Percentiles rank a stretch among this genome's conserved stretches.
These are phyloP conservation scores for Penicillium turbatum DNA, from an alignment of 495 filamentous ascomycete species.

Conservation along the genomic window DNA sequence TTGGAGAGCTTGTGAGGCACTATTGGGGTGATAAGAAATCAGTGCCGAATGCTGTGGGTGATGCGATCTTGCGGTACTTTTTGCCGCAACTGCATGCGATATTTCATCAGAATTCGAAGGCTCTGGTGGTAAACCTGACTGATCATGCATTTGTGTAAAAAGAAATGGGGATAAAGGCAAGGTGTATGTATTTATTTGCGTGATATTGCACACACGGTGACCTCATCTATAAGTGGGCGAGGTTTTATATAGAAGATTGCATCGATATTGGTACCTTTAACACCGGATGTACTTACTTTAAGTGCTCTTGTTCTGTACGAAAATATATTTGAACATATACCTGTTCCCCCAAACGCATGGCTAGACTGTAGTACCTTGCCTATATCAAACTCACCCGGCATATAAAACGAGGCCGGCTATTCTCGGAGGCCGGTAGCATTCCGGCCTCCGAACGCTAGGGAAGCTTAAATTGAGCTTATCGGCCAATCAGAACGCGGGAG, in stretches of 20 bases:
- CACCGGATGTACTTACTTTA: too few species aligned
- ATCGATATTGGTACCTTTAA: too few species aligned
- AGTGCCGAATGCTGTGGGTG: constrained; percentile 7
- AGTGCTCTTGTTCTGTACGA: too few species aligned
- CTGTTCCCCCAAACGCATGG: too few species aligned
- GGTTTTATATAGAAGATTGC: too few species aligned
- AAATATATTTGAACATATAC: too few species aligned
- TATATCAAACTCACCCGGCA: neutral
- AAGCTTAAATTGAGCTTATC: constrained; percentile 25
- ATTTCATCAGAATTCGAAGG: constrained; percentile 7
- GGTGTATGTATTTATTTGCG: neutral
- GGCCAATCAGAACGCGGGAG: constrained; percentile 19
- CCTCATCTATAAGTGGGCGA: too few species aligned
- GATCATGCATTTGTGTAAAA: neutral
- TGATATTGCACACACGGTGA: neutral
- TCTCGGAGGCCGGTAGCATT: constrained; percentile 44
- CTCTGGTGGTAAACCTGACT: neutral
- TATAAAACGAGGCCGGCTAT: constrained; percentile 30
- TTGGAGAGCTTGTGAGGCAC: constrained; percentile 17
- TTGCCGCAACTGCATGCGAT: constrained; percentile 11
- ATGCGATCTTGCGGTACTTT: constrained; percentile 13
- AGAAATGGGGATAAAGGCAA: neutral
- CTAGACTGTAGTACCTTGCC: neutral
- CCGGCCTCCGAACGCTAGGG: constrained; percentile 39
- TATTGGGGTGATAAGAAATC: constrained; percentile 17